phyloP scores from a whole-genome alignment of 257 asterid genomes.

The Solanum chiquidenum region DNA sequence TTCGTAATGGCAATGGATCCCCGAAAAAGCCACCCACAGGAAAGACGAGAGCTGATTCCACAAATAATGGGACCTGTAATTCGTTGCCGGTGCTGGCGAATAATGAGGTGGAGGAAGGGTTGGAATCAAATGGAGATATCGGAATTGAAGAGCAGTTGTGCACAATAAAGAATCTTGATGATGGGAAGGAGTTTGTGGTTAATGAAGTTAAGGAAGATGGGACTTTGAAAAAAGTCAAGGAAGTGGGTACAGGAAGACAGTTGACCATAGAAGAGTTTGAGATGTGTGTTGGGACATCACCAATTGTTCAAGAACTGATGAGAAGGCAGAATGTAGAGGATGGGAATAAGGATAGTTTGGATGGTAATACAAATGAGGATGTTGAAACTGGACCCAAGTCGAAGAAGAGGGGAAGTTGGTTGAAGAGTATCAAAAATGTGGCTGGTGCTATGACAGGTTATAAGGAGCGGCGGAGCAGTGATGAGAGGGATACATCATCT shows the following conservation, averaged over 20 bases:
- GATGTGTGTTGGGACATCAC: conserved; percentile 92
- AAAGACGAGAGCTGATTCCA: conserved; percentile 9
- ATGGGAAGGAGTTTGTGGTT: conserved; percentile 93
- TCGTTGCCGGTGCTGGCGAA: background rate
- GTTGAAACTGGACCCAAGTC: conserved; percentile 44
- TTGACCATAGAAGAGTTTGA: conserved; percentile 90
- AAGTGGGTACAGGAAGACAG: conserved; percentile 87
- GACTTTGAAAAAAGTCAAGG: conserved; percentile 84
- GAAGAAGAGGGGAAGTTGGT: conserved; percentile 75
- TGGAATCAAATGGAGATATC: conserved; percentile 6
- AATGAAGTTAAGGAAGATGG: conserved; percentile 91
- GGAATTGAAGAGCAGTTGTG: conserved; percentile 37
- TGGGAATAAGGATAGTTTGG: conserved; percentile 45
- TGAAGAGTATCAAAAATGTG: conserved; percentile 66
- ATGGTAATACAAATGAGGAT: conserved; percentile 38
- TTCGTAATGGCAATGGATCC: conserved; percentile 12
- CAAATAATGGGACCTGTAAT: conserved; percentile 3
- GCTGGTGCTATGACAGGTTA: conserved; percentile 65
- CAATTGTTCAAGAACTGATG: conserved; percentile 94
- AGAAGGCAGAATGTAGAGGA: conserved; percentile 89
- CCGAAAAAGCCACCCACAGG: conserved; percentile 33
- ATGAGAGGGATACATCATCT: conserved; percentile 91
- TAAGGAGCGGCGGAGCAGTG: conserved; percentile 81
- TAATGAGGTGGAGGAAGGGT: conserved; percentile 7
- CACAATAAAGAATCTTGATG: conserved; percentile 80